A percentile compares a stretch with the other conserved stretches of the same genome.
Conservation (phyloP, 306 rosid genomes). For the Ammopiptanthus mongolicus region DNA sequence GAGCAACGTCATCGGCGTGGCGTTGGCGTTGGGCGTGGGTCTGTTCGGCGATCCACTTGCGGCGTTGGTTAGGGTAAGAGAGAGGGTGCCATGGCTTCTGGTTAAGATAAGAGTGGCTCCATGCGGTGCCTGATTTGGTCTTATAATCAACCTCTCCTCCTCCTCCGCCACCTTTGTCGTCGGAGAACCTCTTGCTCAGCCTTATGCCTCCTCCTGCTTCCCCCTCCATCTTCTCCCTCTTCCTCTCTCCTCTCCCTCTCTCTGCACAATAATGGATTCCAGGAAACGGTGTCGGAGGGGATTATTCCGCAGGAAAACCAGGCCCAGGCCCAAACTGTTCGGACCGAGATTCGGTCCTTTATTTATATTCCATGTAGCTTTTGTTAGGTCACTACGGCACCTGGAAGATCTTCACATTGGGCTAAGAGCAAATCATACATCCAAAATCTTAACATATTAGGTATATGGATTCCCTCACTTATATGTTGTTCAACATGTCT, state of each 20-base stretch:
- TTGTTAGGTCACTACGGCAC: too few species aligned
- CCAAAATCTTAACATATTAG: too few species aligned
- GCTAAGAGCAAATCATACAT: too few species aligned
- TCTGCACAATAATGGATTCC: neutral
- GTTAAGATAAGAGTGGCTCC: conserved; percentile 91
- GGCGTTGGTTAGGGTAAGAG: conserved; percentile 95
- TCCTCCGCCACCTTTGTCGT: conserved; percentile 39
- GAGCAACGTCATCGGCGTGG: conserved; percentile 78
- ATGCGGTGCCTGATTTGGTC: conserved; percentile 81
- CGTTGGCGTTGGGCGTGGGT: conserved; percentile 62
- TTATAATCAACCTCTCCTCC: conserved; percentile 75
- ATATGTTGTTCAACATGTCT: too few species aligned
- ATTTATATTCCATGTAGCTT: too few species aligned
- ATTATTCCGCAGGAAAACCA: too few species aligned
- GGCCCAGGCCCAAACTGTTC: too few species aligned
- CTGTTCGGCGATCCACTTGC: conserved; percentile 98
- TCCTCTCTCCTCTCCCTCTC: neutral
- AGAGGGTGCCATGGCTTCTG: conserved; percentile 99
- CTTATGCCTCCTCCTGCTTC: conserved; percentile 77
- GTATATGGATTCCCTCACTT: too few species aligned
- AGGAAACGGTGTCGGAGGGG: neutral
- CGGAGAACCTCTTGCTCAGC: conserved; percentile 73
- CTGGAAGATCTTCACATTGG: too few species aligned
- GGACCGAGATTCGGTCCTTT: too few species aligned
- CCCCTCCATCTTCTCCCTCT: conserved; percentile 55